A percentile compares a stretch with the other conserved stretches of the same genome.
These are phyloP conservation scores for Gnaphalium uliginosum DNA, from an alignment of 129 eudicot genomes.

Conservation along the genomic window DNA sequence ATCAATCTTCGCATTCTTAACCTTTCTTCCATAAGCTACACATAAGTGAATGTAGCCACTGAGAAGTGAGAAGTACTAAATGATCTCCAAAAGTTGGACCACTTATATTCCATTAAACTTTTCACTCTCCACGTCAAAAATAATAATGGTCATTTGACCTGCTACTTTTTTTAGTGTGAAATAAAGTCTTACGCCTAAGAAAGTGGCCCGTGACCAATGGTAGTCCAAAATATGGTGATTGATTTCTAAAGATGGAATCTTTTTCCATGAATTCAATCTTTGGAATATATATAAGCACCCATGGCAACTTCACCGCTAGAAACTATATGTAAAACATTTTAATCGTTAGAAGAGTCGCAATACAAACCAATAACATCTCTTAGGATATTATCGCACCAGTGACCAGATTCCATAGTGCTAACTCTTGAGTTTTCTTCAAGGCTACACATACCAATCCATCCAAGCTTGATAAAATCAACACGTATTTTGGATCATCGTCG, in stretches of 20 bases:
- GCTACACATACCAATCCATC: slow-evolving; percentile 18
- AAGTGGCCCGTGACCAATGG: neutral
- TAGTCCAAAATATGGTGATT: neutral
- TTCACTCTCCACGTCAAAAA: neutral
- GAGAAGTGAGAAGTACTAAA: neutral
- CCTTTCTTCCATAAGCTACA: neutral
- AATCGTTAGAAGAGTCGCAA: neutral
- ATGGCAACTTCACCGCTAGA: neutral
- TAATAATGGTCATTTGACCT: neutral
- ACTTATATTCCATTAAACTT: neutral
- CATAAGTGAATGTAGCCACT: neutral
- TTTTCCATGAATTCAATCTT: slow-evolving; percentile 10
- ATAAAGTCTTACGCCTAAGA: neutral
- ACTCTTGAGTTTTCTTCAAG: neutral
- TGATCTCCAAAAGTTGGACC: neutral
- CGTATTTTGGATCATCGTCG: neutral
- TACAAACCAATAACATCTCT: neutral
- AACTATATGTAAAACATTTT: slow-evolving; percentile 5
- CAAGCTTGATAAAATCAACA: slow-evolving; percentile 11
- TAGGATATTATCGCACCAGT: neutral
- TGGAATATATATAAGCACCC: neutral
- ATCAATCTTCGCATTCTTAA: neutral
- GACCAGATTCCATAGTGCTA: slow-evolving; percentile 6
- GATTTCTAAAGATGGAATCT: neutral
- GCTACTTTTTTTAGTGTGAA: neutral